Percentiles rank a stretch among this genome's conserved stretches.
Evolutionary conservation across 1,284 basidiomycete genomes (phyloP).

Genomic region (Schizopora paradoxa): DNA sequence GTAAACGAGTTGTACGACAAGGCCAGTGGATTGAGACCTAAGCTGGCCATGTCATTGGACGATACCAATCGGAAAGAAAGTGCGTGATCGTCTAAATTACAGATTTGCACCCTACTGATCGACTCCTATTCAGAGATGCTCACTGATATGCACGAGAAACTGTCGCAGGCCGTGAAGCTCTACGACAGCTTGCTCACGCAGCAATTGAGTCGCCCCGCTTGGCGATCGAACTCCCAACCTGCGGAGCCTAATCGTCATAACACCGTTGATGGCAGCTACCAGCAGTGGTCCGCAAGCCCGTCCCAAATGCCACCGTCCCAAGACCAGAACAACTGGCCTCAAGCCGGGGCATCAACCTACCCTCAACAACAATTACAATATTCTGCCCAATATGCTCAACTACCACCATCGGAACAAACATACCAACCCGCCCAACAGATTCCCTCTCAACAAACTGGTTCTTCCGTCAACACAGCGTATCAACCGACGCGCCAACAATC

Average conservation of each 20-base stretch:
- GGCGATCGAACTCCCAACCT: constrained; percentile 41
- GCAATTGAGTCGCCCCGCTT: constrained; percentile 68
- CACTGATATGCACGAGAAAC: constrained; percentile 89
- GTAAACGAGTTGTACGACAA: constrained; percentile 82
- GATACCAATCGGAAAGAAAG: constrained; percentile 86
- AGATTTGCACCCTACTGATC: constrained; percentile 8
- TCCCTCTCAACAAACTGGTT: constrained; percentile 11
- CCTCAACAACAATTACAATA: constrained; percentile 10
- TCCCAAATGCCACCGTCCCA: constrained; percentile 29
- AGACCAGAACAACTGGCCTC: constrained; percentile 23
- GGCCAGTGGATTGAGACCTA: constrained; percentile 76
- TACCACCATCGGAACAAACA: constrained; percentile 26
- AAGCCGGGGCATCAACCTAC: constrained; percentile 17
- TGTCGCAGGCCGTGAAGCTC: constrained; percentile 85
- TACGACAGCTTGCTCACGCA: constrained; percentile 87
- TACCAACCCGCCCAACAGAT: constrained; percentile 27
- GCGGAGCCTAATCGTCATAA: constrained; percentile 19
- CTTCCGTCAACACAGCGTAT: constrained; percentile 18
- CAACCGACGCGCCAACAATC: constrained; percentile 17
- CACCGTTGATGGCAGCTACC: constrained; percentile 15
- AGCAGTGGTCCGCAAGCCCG: constrained; percentile 13
- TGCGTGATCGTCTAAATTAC: constrained; percentile 35
- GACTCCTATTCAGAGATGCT: constrained; percentile 58
- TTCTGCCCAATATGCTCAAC: constrained; percentile 18
- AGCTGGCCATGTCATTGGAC: constrained; percentile 79